phyloP scores from a whole-genome alignment of 2,329 filamentous ascomycete genomes.

The Arthrobotrys conoides region DNA sequence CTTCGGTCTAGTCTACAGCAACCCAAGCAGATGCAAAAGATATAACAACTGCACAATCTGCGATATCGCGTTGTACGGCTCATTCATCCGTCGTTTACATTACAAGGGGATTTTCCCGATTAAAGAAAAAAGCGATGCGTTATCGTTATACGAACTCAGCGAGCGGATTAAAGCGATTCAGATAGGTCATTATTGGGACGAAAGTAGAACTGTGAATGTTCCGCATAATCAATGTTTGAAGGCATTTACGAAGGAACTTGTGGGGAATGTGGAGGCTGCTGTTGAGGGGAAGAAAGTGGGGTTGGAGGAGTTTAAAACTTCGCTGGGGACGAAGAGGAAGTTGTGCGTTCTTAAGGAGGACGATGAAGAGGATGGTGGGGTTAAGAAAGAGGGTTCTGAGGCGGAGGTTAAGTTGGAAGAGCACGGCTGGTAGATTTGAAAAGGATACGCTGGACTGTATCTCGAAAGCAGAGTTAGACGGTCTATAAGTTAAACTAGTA shows the following conservation, averaged over 20 bases:
- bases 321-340: conserved; percentile 38
- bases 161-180: conserved; percentile 30
- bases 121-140: conserved; percentile 44
- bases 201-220: neutral
- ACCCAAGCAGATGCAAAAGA: conserved; percentile 10
- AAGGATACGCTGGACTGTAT: no score
- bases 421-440: neutral
- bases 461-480: no score
- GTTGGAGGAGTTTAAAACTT: conserved; percentile 37
- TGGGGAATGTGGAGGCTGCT: neutral
- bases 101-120: conserved; percentile 53
- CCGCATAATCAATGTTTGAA: conserved; percentile 34
- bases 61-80: conserved; percentile 52
- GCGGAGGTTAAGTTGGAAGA: neutral
- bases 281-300: conserved; percentile 17
- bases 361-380: neutral
- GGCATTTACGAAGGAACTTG: conserved; percentile 10
- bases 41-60: conserved; percentile 41
- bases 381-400: neutral
- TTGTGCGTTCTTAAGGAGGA: conserved; percentile 43
- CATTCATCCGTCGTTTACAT: conserved; percentile 46
- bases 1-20: conserved; percentile 47
- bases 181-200: conserved; percentile 48
- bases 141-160: conserved; percentile 46
- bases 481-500: no score